phyloP scores from a whole-genome alignment of 768 basidiomycete genomes.

The Hygrocybe punicea region DNA sequence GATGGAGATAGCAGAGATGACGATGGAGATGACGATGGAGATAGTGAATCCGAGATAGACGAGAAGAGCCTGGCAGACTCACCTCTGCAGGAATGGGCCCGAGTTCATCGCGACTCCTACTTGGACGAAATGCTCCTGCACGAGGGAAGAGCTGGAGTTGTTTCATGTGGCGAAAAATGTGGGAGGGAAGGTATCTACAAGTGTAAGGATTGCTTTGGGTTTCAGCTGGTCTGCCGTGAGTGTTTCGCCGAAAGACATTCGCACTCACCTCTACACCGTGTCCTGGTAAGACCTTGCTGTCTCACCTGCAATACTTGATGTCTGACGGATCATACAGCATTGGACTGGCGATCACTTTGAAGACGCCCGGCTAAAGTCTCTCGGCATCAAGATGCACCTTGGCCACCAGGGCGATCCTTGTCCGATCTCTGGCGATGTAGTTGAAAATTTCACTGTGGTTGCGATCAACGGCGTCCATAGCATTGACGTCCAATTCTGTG shows the following conservation, averaged over 20 bases:
- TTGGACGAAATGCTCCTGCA: slow-evolving; percentile 4
- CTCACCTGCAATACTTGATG: background rate
- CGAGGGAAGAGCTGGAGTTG: background rate
- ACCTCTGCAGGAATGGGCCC: background rate
- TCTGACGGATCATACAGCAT: background rate
- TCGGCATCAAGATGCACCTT: slow-evolving; percentile 10
- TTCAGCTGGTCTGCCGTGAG: background rate
- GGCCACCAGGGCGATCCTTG: slow-evolving; percentile 7
- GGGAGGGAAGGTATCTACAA: background rate
- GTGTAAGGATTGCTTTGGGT: slow-evolving; percentile 6
- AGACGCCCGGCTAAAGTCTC: background rate
- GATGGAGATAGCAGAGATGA: too few species aligned
- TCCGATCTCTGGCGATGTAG: background rate
- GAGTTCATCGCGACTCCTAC: background rate
- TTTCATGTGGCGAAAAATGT: background rate
- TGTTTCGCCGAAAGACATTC: slow-evolving; percentile 2
- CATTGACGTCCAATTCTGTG: slow-evolving; percentile 23
- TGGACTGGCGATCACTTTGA: slow-evolving; percentile 5
- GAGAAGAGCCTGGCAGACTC: background rate
- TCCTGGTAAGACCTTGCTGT: background rate
- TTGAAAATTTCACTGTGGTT: slow-evolving; percentile 11
- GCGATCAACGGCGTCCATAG: slow-evolving; percentile 24
- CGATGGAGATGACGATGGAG: background rate
- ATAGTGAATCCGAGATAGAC: background rate
- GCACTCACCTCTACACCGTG: slow-evolving; percentile 3